phyloP scores from a whole-genome alignment of 1,284 basidiomycete genomes.

The Abortiporus biennis region DNA sequence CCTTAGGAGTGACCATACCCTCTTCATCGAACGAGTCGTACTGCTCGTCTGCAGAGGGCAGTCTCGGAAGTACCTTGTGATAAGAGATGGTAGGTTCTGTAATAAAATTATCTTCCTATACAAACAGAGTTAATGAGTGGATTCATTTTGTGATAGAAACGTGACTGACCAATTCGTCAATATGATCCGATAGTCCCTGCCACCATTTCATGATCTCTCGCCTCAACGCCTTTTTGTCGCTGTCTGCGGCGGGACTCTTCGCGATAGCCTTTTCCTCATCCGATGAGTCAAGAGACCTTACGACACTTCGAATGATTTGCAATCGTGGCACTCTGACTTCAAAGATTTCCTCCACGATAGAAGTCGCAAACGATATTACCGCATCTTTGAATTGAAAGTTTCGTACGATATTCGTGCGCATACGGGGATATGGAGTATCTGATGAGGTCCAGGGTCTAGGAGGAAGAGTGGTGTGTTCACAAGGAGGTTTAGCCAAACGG shows the following conservation, averaged over 20 bases:
- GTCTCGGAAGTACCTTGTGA: slow-evolving; percentile 45
- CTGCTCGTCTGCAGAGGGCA: slow-evolving; percentile 49
- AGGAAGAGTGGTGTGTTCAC: slow-evolving; percentile 45
- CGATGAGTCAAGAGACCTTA: slow-evolving; percentile 18
- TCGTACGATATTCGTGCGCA: slow-evolving; percentile 40
- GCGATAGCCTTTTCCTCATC: slow-evolving; percentile 18
- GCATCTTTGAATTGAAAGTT: slow-evolving; percentile 38
- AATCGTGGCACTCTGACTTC: slow-evolving; percentile 54
- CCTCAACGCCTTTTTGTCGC: slow-evolving; percentile 42
- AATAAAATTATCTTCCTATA: slow-evolving; percentile 38
- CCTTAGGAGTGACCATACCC: slow-evolving; percentile 20
- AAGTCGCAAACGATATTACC: slow-evolving; percentile 40
- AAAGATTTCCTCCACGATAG: slow-evolving; percentile 47
- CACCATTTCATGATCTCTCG: slow-evolving; percentile 61
- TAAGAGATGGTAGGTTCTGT: slow-evolving; percentile 22
- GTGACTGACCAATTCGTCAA: slow-evolving; percentile 49
- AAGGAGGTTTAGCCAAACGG: slow-evolving; percentile 35
- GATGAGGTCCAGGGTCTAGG: slow-evolving; percentile 22
- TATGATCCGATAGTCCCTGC: slow-evolving; percentile 52
- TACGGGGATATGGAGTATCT: slow-evolving; percentile 29
- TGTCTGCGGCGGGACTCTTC: slow-evolving; percentile 18
- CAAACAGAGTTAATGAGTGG: slow-evolving; percentile 2
- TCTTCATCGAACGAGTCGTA: slow-evolving; percentile 27
- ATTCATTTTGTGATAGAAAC: slow-evolving; percentile 7
- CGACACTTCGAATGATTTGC: slow-evolving; percentile 48